These are phyloP conservation scores for Rhododendron ferrugineum DNA, from an alignment of 148 eudicot species.

Conservation along the genomic window DNA sequence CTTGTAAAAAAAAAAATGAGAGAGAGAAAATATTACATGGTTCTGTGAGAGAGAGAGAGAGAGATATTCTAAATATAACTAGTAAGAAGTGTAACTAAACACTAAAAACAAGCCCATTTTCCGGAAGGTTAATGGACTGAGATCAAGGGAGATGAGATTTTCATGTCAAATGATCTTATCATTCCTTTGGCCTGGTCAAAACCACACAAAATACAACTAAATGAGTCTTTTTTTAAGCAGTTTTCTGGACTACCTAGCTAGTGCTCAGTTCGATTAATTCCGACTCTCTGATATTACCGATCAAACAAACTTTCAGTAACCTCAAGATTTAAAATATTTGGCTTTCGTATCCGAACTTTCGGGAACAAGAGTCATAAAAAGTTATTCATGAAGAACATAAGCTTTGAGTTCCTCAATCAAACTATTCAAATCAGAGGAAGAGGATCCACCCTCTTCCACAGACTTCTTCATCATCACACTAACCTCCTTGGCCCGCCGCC, in stretches of 20 bases:
- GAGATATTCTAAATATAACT: background rate
- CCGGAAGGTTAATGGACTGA: background rate
- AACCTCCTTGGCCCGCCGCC: constrained; percentile 12
- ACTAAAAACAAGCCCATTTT: background rate
- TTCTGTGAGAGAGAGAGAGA: background rate
- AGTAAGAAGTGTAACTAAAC: background rate
- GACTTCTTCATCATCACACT: constrained; percentile 12
- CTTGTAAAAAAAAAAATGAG: too few relatives aligned
- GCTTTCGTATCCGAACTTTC: too few relatives aligned
- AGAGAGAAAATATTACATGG: background rate
- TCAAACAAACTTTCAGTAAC: too few relatives aligned
- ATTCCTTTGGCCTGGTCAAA: background rate
- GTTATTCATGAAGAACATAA: background rate
- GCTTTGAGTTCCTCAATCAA: constrained; percentile 16
- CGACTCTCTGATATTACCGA: too few relatives aligned
- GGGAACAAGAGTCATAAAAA: background rate
- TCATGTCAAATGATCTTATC: background rate
- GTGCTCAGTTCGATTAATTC: too few relatives aligned
- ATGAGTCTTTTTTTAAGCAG: too few relatives aligned
- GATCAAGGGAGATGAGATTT: background rate
- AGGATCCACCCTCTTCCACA: constrained; percentile 18
- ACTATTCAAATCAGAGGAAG: constrained; percentile 4
- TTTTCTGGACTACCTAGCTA: too few relatives aligned
- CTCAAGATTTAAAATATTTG: too few relatives aligned
- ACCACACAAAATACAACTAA: background rate